Evolutionary conservation across 2,329 filamentous ascomycete genomes (phyloP).

Genomic region (Fusarium equiseti): DNA sequence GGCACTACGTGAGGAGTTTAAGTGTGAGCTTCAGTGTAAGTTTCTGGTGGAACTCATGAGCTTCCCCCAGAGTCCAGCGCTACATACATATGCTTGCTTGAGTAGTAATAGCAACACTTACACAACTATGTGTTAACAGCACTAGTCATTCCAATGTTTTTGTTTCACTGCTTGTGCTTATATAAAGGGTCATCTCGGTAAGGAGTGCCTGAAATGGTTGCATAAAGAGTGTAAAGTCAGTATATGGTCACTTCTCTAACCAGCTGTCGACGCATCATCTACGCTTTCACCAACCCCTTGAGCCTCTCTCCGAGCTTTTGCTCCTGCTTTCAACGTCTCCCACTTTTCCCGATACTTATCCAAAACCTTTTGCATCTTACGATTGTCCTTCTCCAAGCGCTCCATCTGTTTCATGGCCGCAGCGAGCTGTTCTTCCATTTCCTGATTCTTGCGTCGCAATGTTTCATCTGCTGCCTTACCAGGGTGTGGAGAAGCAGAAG

Average conservation of each 20-base stretch:
- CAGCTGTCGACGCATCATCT: conserved; percentile 50
- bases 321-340: conserved; percentile 71
- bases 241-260: conserved; percentile 21
- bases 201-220: not conserved
- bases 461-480: conserved; percentile 50
- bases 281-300: conserved; percentile 53
- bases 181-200: conserved; percentile 19
- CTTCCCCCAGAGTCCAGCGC: not conserved
- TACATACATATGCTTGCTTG: not conserved
- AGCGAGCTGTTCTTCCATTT: conserved; percentile 76
- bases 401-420: conserved; percentile 71
- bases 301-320: conserved; percentile 65
- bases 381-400: conserved; percentile 72
- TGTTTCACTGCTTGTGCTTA: not conserved
- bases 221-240: not conserved
- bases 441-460: conserved; percentile 65
- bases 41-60: conserved; percentile 85
- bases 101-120: not conserved
- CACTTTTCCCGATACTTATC: conserved; percentile 71
- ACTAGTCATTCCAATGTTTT: not conserved
- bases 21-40: conserved; percentile 93
- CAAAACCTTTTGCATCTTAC: conserved; percentile 67
- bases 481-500: conserved; percentile 52
- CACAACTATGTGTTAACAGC: not conserved
- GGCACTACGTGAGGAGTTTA: conserved; percentile 93